phyloP scores from a whole-genome alignment of 2,329 filamentous ascomycete genomes.

The Fusarium burgessii region DNA sequence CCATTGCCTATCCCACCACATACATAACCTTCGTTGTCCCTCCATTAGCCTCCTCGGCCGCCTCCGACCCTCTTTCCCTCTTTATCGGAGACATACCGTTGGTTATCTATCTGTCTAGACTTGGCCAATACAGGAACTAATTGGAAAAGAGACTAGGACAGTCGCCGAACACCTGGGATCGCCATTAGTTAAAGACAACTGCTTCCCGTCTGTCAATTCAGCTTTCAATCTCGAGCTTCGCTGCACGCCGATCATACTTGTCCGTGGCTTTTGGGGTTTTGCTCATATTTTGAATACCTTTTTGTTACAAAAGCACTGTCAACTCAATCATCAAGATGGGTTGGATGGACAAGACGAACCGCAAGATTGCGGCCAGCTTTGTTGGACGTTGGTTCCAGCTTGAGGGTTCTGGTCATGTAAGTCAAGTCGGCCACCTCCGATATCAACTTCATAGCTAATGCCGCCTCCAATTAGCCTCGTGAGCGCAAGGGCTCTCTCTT shows the following conservation, averaged over 20 bases:
- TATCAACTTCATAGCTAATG: neutral
- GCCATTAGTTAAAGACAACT: slow-evolving; percentile 26
- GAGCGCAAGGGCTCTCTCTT: slow-evolving; percentile 82
- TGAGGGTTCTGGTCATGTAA: slow-evolving; percentile 84
- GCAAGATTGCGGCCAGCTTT: slow-evolving; percentile 70
- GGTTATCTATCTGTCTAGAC: slow-evolving; percentile 16
- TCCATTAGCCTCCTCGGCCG: slow-evolving; percentile 11
- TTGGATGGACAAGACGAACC: slow-evolving; percentile 65
- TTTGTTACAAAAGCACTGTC: slow-evolving; percentile 1
- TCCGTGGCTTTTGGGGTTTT: slow-evolving; percentile 4
- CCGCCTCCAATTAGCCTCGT: slow-evolving; percentile 61
- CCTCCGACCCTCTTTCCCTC: slow-evolving; percentile 33
- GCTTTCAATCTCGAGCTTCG: slow-evolving; percentile 9
- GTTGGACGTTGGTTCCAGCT: slow-evolving; percentile 82
- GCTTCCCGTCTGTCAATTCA: slow-evolving; percentile 10
- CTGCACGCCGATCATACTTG: neutral
- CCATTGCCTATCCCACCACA: slow-evolving; percentile 35
- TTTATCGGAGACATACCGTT: slow-evolving; percentile 36
- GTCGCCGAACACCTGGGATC: slow-evolving; percentile 5
- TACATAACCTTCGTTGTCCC: slow-evolving; percentile 31
- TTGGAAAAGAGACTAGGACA: slow-evolving; percentile 26
- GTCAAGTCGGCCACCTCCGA: slow-evolving; percentile 49
- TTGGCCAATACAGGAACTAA: slow-evolving; percentile 24
- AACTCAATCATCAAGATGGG: slow-evolving; percentile 53
- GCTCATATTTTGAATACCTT: slow-evolving; percentile 19